Percentiles rank a stretch among this genome's conserved stretches.
Conservation (phyloP, 148 eudicot genomes). For the Vaccinium vitisidaea region DNA sequence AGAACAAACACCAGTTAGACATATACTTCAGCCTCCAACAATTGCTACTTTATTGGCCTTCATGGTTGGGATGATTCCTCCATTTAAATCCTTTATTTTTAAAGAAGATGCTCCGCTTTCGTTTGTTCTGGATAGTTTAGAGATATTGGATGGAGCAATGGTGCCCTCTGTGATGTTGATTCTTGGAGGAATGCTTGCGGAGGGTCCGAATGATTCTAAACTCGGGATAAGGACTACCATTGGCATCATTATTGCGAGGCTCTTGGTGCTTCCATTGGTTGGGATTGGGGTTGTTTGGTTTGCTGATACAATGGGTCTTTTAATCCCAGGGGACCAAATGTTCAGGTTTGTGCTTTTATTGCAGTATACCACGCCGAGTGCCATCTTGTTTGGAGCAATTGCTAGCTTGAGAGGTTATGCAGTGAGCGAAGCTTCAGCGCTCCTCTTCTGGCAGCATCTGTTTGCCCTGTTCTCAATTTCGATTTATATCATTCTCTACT, state of each 20-base stretch:
- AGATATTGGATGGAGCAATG: constrained; percentile 75
- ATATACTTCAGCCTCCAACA: constrained; percentile 76
- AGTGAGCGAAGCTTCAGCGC: constrained; percentile 79
- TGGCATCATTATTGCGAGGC: constrained; percentile 65
- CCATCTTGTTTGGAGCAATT: constrained; percentile 87
- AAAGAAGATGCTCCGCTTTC: constrained; percentile 57
- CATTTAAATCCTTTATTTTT: constrained; percentile 51
- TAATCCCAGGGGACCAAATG: constrained; percentile 67
- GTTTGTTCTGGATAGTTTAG: constrained; percentile 60
- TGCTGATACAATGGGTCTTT: constrained; percentile 46
- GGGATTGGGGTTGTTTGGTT: constrained; percentile 64
- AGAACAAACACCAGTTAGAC: constrained; percentile 63
- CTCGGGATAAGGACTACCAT: constrained; percentile 64
- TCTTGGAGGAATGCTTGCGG: constrained; percentile 87
- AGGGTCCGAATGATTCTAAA: constrained; percentile 73
- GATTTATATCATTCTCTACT: constrained; percentile 56
- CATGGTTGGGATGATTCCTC: constrained; percentile 67
- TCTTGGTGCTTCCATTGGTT: constrained; percentile 65
- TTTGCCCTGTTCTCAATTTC: constrained; percentile 62
- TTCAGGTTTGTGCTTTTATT: constrained; percentile 69
- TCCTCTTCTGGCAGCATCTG: constrained; percentile 88
- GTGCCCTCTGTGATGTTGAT: constrained; percentile 81
- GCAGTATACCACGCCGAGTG: constrained; percentile 87
- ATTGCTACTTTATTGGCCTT: constrained; percentile 72
- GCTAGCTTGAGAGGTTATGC: constrained; percentile 95